These are phyloP conservation scores for Metrosideros polymorpha DNA, from an alignment of 441 rosid species.

Conservation along the genomic window DNA sequence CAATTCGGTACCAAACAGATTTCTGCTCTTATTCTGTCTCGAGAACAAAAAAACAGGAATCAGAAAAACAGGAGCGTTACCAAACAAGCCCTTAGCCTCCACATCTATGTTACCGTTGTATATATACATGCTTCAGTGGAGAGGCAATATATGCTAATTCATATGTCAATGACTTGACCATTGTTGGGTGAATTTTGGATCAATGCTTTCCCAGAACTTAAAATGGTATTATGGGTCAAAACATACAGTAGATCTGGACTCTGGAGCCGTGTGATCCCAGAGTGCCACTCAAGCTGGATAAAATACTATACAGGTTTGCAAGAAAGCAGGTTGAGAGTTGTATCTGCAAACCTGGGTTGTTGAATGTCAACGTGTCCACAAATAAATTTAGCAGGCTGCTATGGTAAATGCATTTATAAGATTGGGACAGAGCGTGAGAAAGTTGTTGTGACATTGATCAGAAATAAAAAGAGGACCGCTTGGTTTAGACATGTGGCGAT, in stretches of 20 bases:
- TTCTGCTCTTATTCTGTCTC: too few relatives aligned
- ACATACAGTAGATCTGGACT: neutral
- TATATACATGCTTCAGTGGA: neutral
- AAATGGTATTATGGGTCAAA: neutral
- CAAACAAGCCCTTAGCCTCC: too few relatives aligned
- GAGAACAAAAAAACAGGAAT: too few relatives aligned
- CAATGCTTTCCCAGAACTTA: neutral
- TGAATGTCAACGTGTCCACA: neutral
- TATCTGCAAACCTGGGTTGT: neutral
- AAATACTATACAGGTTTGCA: neutral
- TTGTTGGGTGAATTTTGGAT: neutral
- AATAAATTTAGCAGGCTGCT: neutral
- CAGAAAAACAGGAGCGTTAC: too few relatives aligned
- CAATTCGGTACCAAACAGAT: too few relatives aligned
- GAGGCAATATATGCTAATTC: neutral
- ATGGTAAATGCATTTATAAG: neutral
- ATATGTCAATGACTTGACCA: neutral
- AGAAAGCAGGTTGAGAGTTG: neutral
- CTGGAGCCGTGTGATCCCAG: neutral
- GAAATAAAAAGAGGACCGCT: neutral
- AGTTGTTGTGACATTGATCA: neutral
- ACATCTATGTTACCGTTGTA: neutral
- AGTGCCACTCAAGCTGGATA: neutral
- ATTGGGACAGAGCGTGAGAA: neutral
- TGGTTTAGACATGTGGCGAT: neutral